Percentiles rank a stretch among this genome's conserved stretches.
These are phyloP conservation scores for Paraconiothyrium sp. DNA, from an alignment of 2,329 filamentous ascomycete genomes.

Conservation along the genomic window DNA sequence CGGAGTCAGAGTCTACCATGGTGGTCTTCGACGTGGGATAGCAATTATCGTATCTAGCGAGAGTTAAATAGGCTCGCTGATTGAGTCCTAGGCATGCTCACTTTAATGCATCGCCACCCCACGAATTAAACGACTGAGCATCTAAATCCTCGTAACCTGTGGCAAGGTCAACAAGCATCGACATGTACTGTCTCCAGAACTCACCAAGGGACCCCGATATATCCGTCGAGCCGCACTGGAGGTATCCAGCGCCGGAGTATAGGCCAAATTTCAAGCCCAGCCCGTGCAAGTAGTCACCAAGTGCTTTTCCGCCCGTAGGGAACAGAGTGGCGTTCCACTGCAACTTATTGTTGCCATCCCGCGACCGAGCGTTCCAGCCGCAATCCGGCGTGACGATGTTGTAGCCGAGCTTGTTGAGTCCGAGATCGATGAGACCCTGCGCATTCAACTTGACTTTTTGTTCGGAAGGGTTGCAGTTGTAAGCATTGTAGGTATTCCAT, in stretches of 20 bases:
- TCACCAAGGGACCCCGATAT: constrained; percentile 58
- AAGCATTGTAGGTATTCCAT: constrained; percentile 70
- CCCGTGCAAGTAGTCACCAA: constrained; percentile 61
- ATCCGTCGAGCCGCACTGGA: constrained; percentile 55
- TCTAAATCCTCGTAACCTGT: constrained; percentile 66
- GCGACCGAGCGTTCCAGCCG: constrained; percentile 57
- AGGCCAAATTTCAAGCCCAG: constrained; percentile 63
- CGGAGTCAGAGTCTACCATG: constrained; percentile 49
- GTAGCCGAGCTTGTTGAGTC: constrained; percentile 64
- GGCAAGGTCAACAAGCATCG: constrained; percentile 23
- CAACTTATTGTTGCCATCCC: constrained; percentile 39
- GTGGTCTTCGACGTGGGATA: constrained; percentile 39
- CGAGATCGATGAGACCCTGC: constrained; percentile 62
- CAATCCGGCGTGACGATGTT: constrained; percentile 67
- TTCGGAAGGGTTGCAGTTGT: constrained; percentile 61
- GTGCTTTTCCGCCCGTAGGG: constrained; percentile 59
- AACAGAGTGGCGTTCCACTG: constrained; percentile 63
- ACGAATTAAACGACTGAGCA: constrained; percentile 63
- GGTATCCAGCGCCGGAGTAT: constrained; percentile 56
- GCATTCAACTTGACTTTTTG: constrained; percentile 62
- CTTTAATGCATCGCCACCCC: constrained; percentile 58
- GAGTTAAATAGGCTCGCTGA: constrained; percentile 39
- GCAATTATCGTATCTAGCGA: constrained; percentile 46
- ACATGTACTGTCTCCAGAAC: constrained; percentile 46
- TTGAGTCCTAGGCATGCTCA: constrained; percentile 46